phyloP scores from a whole-genome alignment of 768 basidiomycete genomes.

The Arthromyces matolae region DNA sequence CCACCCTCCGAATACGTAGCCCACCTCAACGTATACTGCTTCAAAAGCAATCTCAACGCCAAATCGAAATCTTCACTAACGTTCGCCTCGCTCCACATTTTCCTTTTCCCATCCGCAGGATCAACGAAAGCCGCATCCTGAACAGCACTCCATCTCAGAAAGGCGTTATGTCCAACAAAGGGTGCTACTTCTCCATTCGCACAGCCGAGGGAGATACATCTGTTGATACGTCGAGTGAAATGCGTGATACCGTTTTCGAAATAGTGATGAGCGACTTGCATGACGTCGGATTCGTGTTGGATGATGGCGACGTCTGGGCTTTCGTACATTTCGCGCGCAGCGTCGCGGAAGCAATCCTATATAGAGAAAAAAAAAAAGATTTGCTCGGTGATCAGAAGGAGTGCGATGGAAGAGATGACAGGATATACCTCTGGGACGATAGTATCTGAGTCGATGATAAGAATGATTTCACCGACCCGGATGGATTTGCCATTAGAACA shows the following conservation, averaged over 20 bases:
- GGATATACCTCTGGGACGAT: constrained; percentile 62
- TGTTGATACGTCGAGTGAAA: constrained; percentile 88
- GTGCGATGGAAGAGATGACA: neutral
- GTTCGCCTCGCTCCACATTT: constrained; percentile 74
- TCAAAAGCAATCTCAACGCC: constrained; percentile 62
- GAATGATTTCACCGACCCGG: constrained; percentile 73
- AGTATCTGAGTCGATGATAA: constrained; percentile 80
- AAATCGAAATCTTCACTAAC: constrained; percentile 83
- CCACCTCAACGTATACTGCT: constrained; percentile 75
- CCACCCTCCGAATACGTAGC: constrained; percentile 81
- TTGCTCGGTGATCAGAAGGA: neutral
- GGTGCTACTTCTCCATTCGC: constrained; percentile 82
- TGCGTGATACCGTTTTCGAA: constrained; percentile 89
- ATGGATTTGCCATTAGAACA: constrained; percentile 70
- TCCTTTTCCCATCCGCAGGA: constrained; percentile 53
- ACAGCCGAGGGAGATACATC: constrained; percentile 71
- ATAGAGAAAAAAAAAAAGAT: neutral
- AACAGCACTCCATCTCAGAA: constrained; percentile 81
- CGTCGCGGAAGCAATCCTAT: constrained; percentile 83
- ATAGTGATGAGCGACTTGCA: constrained; percentile 86
- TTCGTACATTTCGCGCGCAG: constrained; percentile 78
- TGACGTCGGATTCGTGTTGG: constrained; percentile 85
- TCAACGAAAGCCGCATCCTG: constrained; percentile 82
- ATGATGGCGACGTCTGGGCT: constrained; percentile 83
- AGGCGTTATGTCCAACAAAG: constrained; percentile 85